These are phyloP conservation scores for Orbilia javanica DNA, from an alignment of 2,329 filamentous ascomycete species.

Conservation along the genomic window DNA sequence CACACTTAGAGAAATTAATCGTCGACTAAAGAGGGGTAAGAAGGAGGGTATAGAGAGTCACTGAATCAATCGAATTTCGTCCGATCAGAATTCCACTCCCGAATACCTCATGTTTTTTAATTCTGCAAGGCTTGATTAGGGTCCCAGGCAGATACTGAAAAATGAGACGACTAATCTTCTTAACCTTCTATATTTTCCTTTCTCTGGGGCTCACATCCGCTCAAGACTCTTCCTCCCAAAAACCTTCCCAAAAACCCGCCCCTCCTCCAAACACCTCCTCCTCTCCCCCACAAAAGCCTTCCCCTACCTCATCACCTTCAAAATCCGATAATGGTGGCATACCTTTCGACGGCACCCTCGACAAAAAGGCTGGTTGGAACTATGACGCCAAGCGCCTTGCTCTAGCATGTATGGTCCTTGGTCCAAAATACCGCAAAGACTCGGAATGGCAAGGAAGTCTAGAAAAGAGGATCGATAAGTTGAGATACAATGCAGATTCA, in stretches of 20 bases:
- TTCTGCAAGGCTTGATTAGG: background rate
- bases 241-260: background rate
- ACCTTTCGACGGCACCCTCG: background rate
- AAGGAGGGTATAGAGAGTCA: too few relatives aligned
- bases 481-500: background rate
- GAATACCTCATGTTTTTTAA: background rate
- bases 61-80: too few relatives aligned
- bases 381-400: background rate
- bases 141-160: background rate
- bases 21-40: too few relatives aligned
- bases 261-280: background rate
- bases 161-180: background rate
- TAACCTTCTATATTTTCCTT: slow-evolving; percentile 2
- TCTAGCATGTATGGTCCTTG: slow-evolving; percentile 9
- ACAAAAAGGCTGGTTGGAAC: slow-evolving; percentile 1
- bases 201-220: background rate
- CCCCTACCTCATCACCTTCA: background rate
- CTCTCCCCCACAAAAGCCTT: background rate
- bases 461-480: background rate
- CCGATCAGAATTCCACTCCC: background rate
- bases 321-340: background rate
- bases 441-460: slow-evolving; percentile 9
- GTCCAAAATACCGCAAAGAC: slow-evolving; percentile 1
- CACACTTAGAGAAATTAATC: too few relatives aligned
- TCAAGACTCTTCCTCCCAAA: background rate